Evolutionary conservation across 1,284 basidiomycete genomes (phyloP).

Genomic region (Chalciporus sp.): DNA sequence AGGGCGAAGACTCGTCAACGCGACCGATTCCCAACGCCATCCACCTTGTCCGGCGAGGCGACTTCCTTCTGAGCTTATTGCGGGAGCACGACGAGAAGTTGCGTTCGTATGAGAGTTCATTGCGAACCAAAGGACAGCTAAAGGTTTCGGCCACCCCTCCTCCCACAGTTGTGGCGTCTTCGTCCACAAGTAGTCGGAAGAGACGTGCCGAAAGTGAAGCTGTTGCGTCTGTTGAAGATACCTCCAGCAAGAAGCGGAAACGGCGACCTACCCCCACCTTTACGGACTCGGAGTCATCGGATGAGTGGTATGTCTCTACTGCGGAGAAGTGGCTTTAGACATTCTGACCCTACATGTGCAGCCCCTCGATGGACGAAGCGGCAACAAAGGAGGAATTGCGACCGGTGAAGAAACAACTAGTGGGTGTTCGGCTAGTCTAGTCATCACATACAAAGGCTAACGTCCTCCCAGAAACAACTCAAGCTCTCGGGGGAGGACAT

Average conservation of each 20-base stretch:
- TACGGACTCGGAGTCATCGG: conserved; percentile 86
- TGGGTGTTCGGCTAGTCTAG: conserved; percentile 40
- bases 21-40: conserved; percentile 94
- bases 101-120: conserved; percentile 76
- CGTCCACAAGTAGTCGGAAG: conserved; percentile 62
- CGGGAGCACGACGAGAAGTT: conserved; percentile 93
- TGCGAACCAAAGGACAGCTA: conserved; percentile 63
- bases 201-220: conserved; percentile 82
- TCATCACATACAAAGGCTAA: conserved; percentile 8
- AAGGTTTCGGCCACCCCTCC: conserved; percentile 73
- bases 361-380: conserved; percentile 95
- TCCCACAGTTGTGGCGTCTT: conserved; percentile 63
- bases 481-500: conserved; percentile 92
- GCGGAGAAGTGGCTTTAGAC: neutral
- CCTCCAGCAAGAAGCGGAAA: conserved; percentile 71
- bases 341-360: conserved; percentile 33
- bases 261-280: conserved; percentile 89
- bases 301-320: conserved; percentile 72
- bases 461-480: conserved; percentile 78
- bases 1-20: conserved; percentile 77
- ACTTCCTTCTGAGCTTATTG: conserved; percentile 89
- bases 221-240: conserved; percentile 75
- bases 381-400: conserved; percentile 95
- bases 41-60: conserved; percentile 95
- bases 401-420: conserved; percentile 96